phyloP scores from a whole-genome alignment of 139 green algal genomes.

The Picochlorum costavermella region DNA sequence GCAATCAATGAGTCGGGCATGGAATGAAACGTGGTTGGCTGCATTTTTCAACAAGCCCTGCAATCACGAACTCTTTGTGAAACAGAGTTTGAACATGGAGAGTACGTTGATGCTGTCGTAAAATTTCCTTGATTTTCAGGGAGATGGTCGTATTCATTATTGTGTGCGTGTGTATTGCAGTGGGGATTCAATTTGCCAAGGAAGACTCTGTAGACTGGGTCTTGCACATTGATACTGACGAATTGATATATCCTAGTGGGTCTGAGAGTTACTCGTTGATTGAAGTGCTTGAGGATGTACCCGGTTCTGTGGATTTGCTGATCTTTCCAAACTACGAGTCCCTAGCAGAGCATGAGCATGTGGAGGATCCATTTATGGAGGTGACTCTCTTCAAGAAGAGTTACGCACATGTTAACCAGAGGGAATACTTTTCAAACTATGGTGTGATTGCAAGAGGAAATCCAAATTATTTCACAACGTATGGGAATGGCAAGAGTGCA shows the following conservation, averaged over 20 bases:
- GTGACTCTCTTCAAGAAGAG: slow-evolving; percentile 80
- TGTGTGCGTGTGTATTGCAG: slow-evolving; percentile 18
- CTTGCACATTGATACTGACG: slow-evolving; percentile 76
- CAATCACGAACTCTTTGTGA: slow-evolving; percentile 85
- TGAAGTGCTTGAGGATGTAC: slow-evolving; percentile 25
- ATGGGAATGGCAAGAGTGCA: slow-evolving; percentile 64
- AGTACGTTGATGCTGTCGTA: background rate
- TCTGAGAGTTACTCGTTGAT: slow-evolving; percentile 49
- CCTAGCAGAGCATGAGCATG: slow-evolving; percentile 45
- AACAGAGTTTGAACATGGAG: slow-evolving; percentile 69
- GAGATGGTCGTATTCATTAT: slow-evolving; percentile 9
- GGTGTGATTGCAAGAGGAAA: slow-evolving; percentile 55
- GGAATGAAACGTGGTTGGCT: slow-evolving; percentile 78
- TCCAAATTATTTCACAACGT: slow-evolving; percentile 79
- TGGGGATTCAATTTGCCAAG: slow-evolving; percentile 53
- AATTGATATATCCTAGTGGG: slow-evolving; percentile 68
- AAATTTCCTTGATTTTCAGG: background rate
- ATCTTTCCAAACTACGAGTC: slow-evolving; percentile 80
- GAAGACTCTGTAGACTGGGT: slow-evolving; percentile 59
- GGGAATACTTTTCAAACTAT: slow-evolving; percentile 62
- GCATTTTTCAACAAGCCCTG: slow-evolving; percentile 79
- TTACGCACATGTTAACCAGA: slow-evolving; percentile 56
- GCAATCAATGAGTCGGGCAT: slow-evolving; percentile 47
- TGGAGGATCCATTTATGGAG: slow-evolving; percentile 60
- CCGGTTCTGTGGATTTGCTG: slow-evolving; percentile 53